phyloP scores from a whole-genome alignment of 495 filamentous ascomycete genomes.

The Tetracladium setigerum region DNA sequence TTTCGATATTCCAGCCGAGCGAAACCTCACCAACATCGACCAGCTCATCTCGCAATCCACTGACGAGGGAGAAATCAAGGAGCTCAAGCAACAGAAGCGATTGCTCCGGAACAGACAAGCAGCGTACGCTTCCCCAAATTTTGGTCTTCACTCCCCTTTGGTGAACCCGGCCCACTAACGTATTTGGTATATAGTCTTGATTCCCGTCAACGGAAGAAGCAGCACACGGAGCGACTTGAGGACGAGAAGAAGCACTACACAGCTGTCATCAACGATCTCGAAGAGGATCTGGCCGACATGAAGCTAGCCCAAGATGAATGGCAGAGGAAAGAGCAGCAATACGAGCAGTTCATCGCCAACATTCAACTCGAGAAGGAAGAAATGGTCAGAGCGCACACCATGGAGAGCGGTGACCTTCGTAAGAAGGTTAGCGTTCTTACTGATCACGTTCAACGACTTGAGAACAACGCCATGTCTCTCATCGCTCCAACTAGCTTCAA shows the following conservation, averaged over 20 bases:
- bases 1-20: conserved; percentile 93
- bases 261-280: conserved; percentile 62
- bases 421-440: conserved; percentile 90
- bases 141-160: conserved; percentile 15
- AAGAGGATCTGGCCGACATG: conserved; percentile 68
- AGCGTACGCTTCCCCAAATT: conserved; percentile 57
- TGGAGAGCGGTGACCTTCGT: conserved; percentile 89
- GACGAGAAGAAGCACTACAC: conserved; percentile 92
- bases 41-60: conserved; percentile 78
- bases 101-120: conserved; percentile 92
- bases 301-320: conserved; percentile 61
- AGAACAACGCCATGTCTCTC: conserved; percentile 54
- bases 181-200: conserved; percentile 56
- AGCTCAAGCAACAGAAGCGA: conserved; percentile 97
- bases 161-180: conserved; percentile 29
- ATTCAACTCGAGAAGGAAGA: conserved; percentile 87
- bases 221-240: conserved; percentile 94
- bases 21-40: conserved; percentile 92
- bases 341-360: conserved; percentile 65
- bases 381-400: conserved; percentile 78
- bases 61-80: conserved; percentile 93
- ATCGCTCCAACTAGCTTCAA: conserved; percentile 51
- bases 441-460: conserved; percentile 74
- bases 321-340: conserved; percentile 58
- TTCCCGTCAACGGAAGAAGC: conserved; percentile 96